These are phyloP conservation scores for Microbotryomycetes sp. DNA, from an alignment of 1,284 basidiomycete genomes.

Conservation along the genomic window DNA sequence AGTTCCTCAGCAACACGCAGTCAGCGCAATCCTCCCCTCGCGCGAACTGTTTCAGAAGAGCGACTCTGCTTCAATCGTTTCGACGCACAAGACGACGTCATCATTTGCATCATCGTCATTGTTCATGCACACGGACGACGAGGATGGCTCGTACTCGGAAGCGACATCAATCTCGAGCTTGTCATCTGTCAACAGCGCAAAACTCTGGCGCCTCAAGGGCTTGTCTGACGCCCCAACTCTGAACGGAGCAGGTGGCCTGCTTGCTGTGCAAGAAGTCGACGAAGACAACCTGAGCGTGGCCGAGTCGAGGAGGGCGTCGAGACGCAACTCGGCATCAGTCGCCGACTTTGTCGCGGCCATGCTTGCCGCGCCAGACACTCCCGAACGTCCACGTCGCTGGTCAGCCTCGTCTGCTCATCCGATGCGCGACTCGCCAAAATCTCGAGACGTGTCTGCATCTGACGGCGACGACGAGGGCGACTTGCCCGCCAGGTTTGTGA, in stretches of 20 bases:
- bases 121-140: constrained; percentile 18
- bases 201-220: constrained; percentile 20
- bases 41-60: background rate
- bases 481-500: background rate
- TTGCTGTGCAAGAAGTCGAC: background rate
- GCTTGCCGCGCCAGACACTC: constrained; percentile 11
- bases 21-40: background rate
- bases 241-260: constrained; percentile 5
- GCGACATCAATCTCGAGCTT: constrained; percentile 16
- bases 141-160: constrained; percentile 19
- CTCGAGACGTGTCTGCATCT: background rate
- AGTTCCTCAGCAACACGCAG: background rate
- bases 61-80: background rate
- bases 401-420: background rate
- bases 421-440: background rate
- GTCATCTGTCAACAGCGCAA: constrained; percentile 19
- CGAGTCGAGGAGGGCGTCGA: background rate
- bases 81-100: constrained; percentile 22
- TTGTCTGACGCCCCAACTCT: background rate
- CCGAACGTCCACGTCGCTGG: background rate
- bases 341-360: constrained; percentile 8
- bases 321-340: constrained; percentile 25
- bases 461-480: background rate
- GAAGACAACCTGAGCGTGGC: background rate
- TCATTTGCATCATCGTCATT: constrained; percentile 27